Conservation (phyloP, 768 basidiomycete genomes). For the Tricholomella constricta region DNA sequence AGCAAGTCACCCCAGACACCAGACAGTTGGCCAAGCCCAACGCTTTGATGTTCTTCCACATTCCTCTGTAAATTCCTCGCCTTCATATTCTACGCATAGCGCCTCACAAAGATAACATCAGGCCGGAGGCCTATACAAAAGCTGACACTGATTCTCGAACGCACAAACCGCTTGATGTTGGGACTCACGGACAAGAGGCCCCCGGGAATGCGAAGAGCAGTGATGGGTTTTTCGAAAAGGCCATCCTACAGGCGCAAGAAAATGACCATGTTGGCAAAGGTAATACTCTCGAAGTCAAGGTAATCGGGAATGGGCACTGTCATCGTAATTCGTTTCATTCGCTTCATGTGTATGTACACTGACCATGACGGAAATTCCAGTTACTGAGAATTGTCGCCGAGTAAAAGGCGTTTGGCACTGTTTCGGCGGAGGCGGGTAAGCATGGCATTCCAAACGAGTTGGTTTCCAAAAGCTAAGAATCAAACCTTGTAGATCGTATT, state of each 20-base stretch:
- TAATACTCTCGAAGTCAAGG: constrained; percentile 73
- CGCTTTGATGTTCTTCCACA: constrained; percentile 97
- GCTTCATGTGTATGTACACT: neutral
- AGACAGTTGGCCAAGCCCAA: constrained; percentile 86
- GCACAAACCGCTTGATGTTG: constrained; percentile 68
- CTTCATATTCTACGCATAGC: neutral
- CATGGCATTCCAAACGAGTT: constrained; percentile 8
- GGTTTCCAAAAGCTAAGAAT: neutral
- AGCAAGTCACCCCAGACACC: constrained; percentile 57
- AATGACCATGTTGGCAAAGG: constrained; percentile 57
- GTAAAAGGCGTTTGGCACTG: constrained; percentile 89
- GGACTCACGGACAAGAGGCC: constrained; percentile 58
- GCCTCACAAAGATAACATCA: constrained; percentile 26
- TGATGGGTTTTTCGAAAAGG: constrained; percentile 85
- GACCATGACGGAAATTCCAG: constrained; percentile 35
- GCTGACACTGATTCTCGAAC: constrained; percentile 67
- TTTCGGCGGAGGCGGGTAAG: constrained; percentile 84
- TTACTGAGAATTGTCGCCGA: constrained; percentile 87
- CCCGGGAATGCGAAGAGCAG: constrained; percentile 68
- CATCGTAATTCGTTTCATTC: constrained; percentile 55
- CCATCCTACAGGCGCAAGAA: constrained; percentile 70
- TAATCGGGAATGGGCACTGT: constrained; percentile 87
- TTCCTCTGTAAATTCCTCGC: constrained; percentile 68
- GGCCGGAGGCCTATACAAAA: constrained; percentile 73
- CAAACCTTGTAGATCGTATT: constrained; percentile 60